Evolutionary conservation across 2,329 filamentous ascomycete genomes (phyloP), one percentile per base, ranked within the genome.

Genomic region (Fusarium setosum): DNA sequence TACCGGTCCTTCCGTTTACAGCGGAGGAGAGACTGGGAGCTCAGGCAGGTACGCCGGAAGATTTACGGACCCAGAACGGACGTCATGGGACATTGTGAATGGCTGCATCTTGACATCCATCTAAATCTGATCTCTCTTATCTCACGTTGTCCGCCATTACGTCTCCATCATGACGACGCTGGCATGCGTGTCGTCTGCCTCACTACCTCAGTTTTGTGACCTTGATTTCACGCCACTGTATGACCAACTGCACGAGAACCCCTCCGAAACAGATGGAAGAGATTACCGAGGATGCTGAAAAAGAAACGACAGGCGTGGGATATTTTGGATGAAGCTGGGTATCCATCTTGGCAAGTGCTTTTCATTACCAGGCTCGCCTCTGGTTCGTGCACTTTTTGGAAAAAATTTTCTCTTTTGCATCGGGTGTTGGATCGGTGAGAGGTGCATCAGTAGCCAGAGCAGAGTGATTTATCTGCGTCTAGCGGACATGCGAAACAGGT

Each of bases 331-430:
- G n/a, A 38, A 50, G 32, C 34, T 38, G 38, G 34, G 40, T 38
- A 50, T 51, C 49, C 31, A 38, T 63, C 37, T 32, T 44, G 35
- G 7, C 31, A 40, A 21, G 32, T 18, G 21, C 35, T 35, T 34
- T 32, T 32, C 37, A 35, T 23, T 37, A 18, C 24, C 37, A 31
- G 17, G 17, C 44, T 5, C 18, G 35, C 41, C 40, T 13, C 41
- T 45, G 51, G 41, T 34, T 61, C 31, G 48, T 65, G 24, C 51
- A 42, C 45, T 63, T 63, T 35, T 60, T 44, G 26, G 41, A 45
- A 65, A 59, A 41, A n/a, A 21, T 24, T 55, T 63, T 34, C 17
- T 29, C n/a, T 9, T 49, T 42, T 59, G 45, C 40, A 49, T 29
- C 21, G 31, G 24, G 23, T 45, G 34, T 18, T 24, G 37, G 20